Conservation (phyloP, 495 filamentous ascomycete species). For the Evernia prunastri region DNA sequence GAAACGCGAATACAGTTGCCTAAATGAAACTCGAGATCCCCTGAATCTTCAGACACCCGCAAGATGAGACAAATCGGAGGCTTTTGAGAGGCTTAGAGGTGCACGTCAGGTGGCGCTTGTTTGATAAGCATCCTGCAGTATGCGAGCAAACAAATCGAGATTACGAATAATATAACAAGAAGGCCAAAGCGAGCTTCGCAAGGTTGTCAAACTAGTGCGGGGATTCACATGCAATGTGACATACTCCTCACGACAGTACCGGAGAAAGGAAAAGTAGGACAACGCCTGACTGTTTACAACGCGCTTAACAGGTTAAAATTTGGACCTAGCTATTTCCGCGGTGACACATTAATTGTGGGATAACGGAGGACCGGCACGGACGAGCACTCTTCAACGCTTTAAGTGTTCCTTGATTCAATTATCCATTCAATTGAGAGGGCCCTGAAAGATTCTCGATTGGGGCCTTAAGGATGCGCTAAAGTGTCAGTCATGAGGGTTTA, state of each 20-base stretch:
- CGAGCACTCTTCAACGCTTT: no score
- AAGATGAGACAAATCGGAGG: background rate
- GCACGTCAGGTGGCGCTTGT: conserved; percentile 2
- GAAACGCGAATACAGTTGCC: background rate
- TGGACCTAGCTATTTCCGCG: background rate
- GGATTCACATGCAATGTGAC: background rate
- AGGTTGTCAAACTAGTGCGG: background rate
- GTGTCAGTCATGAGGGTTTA: background rate
- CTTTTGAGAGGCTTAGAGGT: background rate
- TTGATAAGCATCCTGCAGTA: background rate
- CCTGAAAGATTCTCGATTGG: background rate
- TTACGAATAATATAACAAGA: background rate
- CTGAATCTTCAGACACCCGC: background rate
- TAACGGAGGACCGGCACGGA: background rate
- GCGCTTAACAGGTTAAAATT: background rate
- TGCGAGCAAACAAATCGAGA: background rate
- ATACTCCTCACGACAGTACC: background rate
- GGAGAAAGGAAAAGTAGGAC: background rate
- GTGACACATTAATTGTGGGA: background rate
- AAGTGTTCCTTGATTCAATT: background rate
- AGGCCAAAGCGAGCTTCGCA: background rate
- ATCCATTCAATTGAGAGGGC: no score
- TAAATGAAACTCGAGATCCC: background rate
- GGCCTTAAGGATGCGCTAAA: background rate
- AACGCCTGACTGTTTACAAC: background rate